Evolutionary conservation across 2,329 filamentous ascomycete species (phyloP).

Genomic region (Venturia effusa): DNA sequence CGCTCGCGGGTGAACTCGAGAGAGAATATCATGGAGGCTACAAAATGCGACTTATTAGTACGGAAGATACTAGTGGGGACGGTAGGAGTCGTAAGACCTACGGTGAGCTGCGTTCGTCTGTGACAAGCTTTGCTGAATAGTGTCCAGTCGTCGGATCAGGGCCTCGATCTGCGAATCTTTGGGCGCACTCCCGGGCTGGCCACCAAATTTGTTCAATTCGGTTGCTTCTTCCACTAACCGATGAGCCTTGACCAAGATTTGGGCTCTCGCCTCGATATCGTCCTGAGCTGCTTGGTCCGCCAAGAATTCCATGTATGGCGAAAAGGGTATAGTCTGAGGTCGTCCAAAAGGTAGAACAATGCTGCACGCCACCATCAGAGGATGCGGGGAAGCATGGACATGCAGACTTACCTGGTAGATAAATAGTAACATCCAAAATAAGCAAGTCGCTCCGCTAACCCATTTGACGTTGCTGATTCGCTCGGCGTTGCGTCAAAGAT

Average conservation of each 20-base stretch:
- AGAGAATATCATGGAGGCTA: not conserved
- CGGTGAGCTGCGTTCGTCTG: not conserved
- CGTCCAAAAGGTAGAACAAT: not conserved
- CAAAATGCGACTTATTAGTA: not conserved
- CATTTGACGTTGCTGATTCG: not conserved
- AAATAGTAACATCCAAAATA: not conserved
- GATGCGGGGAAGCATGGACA: not conserved
- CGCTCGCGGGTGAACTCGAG: not conserved
- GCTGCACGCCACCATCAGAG: not conserved
- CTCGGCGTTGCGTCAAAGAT: not conserved
- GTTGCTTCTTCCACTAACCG: not conserved
- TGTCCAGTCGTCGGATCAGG: not conserved
- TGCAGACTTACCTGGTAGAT: not conserved
- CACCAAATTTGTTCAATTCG: not conserved
- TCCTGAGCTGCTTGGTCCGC: not conserved
- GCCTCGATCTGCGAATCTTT: not conserved
- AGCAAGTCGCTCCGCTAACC: not conserved
- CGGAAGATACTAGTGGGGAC: not conserved
- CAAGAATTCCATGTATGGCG: not conserved
- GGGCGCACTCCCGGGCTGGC: not conserved
- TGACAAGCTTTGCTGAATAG: not conserved
- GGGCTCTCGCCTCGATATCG: not conserved
- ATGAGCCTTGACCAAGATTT: not conserved
- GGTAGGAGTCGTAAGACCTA: not conserved
- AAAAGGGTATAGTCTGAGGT: not conserved